Evolutionary conservation across 768 basidiomycete genomes (phyloP).

Genomic region (Rickenella mellea): DNA sequence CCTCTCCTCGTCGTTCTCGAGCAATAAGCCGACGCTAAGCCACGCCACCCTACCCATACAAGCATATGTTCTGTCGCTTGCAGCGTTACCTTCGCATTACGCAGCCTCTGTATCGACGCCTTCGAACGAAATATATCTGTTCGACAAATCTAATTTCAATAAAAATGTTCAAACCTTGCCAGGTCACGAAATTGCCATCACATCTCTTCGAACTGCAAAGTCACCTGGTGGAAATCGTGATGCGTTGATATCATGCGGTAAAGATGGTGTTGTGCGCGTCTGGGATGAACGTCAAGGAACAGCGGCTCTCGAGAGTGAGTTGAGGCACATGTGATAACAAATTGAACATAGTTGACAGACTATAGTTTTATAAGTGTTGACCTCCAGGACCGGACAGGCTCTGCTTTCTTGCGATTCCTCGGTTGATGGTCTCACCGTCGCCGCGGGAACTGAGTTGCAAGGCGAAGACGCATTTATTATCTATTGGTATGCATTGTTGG

Average conservation of each 20-base stretch:
- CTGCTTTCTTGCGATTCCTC: conserved; percentile 67
- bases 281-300: conserved; percentile 63
- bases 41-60: conserved; percentile 5
- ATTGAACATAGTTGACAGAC: background rate
- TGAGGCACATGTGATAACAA: background rate
- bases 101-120: conserved; percentile 58
- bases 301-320: conserved; percentile 53
- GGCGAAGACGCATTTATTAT: conserved; percentile 75
- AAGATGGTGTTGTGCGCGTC: conserved; percentile 59
- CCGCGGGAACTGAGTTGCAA: conserved; percentile 74
- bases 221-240: conserved; percentile 32
- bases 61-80: conserved; percentile 55
- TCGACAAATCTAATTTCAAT: conserved; percentile 49
- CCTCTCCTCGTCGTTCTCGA: background rate
- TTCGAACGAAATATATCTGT: conserved; percentile 55
- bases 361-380: conserved; percentile 37
- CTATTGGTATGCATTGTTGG: conserved; percentile 54
- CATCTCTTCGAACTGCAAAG: conserved; percentile 38
- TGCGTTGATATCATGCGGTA: conserved; percentile 55
- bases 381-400: conserved; percentile 29
- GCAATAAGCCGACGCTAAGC: background rate
- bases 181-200: conserved; percentile 52
- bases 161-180: conserved; percentile 30
- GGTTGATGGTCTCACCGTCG: conserved; percentile 59
- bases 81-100: conserved; percentile 34